phyloP scores from a whole-genome alignment of 2,329 filamentous ascomycete genomes.

The Paraconiothyrium brasiliense region DNA sequence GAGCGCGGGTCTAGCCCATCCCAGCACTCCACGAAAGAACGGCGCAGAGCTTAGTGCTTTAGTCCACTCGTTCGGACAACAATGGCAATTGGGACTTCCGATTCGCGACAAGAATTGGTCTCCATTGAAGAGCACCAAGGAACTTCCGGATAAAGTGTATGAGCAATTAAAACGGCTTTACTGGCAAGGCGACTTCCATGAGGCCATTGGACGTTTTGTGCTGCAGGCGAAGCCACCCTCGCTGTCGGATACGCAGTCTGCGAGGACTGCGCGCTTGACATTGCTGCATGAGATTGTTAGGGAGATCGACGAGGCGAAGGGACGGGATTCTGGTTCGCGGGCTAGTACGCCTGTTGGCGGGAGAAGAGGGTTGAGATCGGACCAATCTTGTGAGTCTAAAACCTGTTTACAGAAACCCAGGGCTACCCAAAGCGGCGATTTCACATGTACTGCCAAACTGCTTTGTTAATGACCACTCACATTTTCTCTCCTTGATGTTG shows the following conservation, averaged over 20 bases:
- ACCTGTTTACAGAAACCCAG: background rate
- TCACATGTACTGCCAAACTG: background rate
- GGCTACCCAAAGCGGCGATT: background rate
- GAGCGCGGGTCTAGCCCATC: slow-evolving; percentile 22
- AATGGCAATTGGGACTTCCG: slow-evolving; percentile 34
- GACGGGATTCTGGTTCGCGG: background rate
- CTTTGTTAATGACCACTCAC: background rate
- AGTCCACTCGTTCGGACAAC: slow-evolving; percentile 30
- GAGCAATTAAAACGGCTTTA: slow-evolving; percentile 31
- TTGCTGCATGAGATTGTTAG: slow-evolving; percentile 2
- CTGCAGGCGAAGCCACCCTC: slow-evolving; percentile 5
- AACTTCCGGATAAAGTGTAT: slow-evolving; percentile 25
- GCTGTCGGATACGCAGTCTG: background rate
- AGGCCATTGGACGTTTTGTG: slow-evolving; percentile 29
- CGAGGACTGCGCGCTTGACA: background rate
- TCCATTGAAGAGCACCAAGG: slow-evolving; percentile 24
- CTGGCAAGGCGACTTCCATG: slow-evolving; percentile 28
- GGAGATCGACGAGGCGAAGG: slow-evolving; percentile 7
- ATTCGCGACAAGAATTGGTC: slow-evolving; percentile 30
- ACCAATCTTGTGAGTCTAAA: slow-evolving; percentile 18
- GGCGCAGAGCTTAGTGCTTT: slow-evolving; percentile 28
- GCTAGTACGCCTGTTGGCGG: background rate
- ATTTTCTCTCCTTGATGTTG: no score
- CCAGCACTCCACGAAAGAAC: slow-evolving; percentile 29
- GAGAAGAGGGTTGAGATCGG: background rate